Base-by-base conservation (phyloP, 139 green algal species). In the Closterium sp. region DNA sequence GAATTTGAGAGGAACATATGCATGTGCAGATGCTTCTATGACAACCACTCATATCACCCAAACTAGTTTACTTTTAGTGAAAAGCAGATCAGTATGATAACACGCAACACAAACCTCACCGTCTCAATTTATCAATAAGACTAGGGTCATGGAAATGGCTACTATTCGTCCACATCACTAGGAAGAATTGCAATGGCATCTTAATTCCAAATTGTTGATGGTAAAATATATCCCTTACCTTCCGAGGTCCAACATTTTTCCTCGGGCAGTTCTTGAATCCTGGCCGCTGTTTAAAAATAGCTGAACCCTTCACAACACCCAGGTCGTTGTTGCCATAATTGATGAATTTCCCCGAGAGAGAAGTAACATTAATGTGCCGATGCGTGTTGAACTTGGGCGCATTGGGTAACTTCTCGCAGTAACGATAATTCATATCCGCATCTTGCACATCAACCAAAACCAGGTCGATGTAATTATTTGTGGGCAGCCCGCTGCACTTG, bases 401-500 rank as follows among this genome's bases (percentile, higher is more conserved):
- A 19, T 76, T 76, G 23, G 55, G 55, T 2, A 76, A 19, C 55
- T 76, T 76, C 55, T 76, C 55, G 19, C 31, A 87, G 84, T 35
- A 34, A 35, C 31, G 84, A 3, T 16, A 35, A 33, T 87, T 87
- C 31, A 35, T 34, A 2, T 87, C 31, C 9, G 31, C 32, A 34
- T 33, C 31, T 87, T 33, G 23, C 84, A 34, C 31, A 30, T 33
- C 84, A 23, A 87, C 84, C 31, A 87, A 34, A 3, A 87, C 84
- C 31, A 87, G 31, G 31, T 87, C 31, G 31, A 87, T 34, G 84
- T 87, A 33, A 34, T 87, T 87, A 33, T 87, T 87, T 4, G 84
- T 87, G 84, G 84, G 84, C 84, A 87, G 31, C 31, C 84, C 84
- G 84, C 84, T 87, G 84, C 84, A 87, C 84, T 87, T 87, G 84